Evolutionary conservation across 345 rosid genomes (phyloP).

Genomic region (Combretum micranthum): DNA sequence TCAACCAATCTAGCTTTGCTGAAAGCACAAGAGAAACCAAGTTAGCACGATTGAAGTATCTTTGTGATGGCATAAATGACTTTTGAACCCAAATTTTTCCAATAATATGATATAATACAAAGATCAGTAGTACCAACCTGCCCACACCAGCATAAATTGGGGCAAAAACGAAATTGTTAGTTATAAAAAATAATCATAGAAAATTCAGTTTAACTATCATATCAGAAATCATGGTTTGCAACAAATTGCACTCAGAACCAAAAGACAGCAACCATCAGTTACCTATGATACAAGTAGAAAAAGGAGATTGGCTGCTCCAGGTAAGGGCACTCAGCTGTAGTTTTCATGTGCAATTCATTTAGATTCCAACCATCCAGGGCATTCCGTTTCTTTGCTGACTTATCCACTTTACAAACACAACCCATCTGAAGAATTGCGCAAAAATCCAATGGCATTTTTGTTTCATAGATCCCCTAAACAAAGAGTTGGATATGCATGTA

Average conservation of each 20-base stretch:
- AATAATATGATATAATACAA: too few relatives aligned
- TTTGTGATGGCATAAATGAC: too few relatives aligned
- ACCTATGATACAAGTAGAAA: constrained; percentile 90
- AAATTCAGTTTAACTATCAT: too few relatives aligned
- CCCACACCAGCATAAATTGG: too few relatives aligned
- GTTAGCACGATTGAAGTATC: too few relatives aligned
- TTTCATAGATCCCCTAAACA: constrained; percentile 84
- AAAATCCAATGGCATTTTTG: constrained; percentile 71
- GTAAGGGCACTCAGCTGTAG: constrained; percentile 84
- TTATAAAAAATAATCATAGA: too few relatives aligned
- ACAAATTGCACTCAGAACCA: neutral
- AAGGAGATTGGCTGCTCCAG: constrained; percentile 67
- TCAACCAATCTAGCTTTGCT: neutral
- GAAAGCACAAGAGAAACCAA: too few relatives aligned
- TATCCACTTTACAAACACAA: constrained; percentile 87
- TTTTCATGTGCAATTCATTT: constrained; percentile 79
- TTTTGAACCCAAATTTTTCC: too few relatives aligned
- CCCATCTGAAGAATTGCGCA: constrained; percentile 81
- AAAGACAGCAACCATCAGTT: constrained; percentile 13
- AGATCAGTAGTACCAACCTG: too few relatives aligned
- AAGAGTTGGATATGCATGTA: constrained; percentile 3
- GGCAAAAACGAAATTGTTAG: too few relatives aligned
- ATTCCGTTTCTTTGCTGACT: constrained; percentile 52
- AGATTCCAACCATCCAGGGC: constrained; percentile 78
- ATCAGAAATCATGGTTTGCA: neutral